These are phyloP conservation scores for Coemansia sp. DNA, from an alignment of 192 early-diverging fungal species.

Conservation along the genomic window DNA sequence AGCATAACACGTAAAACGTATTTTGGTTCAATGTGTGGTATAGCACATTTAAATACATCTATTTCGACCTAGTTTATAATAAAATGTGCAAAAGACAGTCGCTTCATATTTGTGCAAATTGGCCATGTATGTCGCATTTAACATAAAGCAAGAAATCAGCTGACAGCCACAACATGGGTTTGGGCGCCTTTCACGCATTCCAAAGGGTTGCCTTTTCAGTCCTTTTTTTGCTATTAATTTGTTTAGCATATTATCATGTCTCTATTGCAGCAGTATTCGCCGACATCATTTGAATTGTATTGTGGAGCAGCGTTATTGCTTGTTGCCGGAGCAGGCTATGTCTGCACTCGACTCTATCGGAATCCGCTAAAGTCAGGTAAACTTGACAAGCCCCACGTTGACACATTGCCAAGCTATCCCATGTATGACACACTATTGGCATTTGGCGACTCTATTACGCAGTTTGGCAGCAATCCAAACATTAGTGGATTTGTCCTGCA, in stretches of 20 bases:
- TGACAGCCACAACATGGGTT: background rate
- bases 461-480: conserved; percentile 18
- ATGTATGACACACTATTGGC: conserved; percentile 26
- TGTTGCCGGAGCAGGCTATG: background rate
- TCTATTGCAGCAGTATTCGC: background rate
- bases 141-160: background rate
- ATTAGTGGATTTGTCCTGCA: conserved; percentile 54
- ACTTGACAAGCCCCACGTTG: background rate
- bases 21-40: too few species aligned
- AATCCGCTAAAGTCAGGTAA: background rate
- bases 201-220: background rate
- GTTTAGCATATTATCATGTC: background rate
- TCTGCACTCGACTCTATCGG: background rate
- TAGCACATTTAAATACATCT: background rate
- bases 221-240: background rate
- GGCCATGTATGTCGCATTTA: background rate
- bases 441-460: conserved; percentile 42
- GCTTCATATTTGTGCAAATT: too few species aligned
- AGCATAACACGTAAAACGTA: too few species aligned
- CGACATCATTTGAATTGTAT: background rate
- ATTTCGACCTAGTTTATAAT: background rate
- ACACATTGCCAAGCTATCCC: conserved; percentile 2
- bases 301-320: background rate
- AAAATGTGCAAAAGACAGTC: too few species aligned
- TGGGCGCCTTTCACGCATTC: background rate